phyloP scores from a whole-genome alignment of 176 grass and related monocot species.

The barley (Hordeum vulgare) region MorexV3_pseudomolecules_assembly NC_058524.1:163126412-163126911 shows the following conservation, averaged over 20 bases:
- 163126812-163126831: no score
- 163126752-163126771: neutral
- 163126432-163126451: neutral
- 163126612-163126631: neutral
- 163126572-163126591: neutral
- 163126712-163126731: conserved; percentile 25
- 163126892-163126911: no score
- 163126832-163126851: no score
- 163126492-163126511: neutral
- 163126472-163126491: neutral
- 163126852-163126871: no score
- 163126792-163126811: no score
- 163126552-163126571: neutral
- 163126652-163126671: conserved; percentile 22
- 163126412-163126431: neutral
- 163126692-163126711: conserved; percentile 23
- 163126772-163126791: no score
- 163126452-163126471: neutral
- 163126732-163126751: conserved; percentile 12
- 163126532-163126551: neutral
- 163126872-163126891: no score
- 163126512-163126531: neutral
- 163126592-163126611: neutral
- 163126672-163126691: conserved; percentile 20
- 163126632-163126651: conserved; percentile 24